Conservation (phyloP, 176 grass and related monocot species). For the Lolium rigidum region DNA sequence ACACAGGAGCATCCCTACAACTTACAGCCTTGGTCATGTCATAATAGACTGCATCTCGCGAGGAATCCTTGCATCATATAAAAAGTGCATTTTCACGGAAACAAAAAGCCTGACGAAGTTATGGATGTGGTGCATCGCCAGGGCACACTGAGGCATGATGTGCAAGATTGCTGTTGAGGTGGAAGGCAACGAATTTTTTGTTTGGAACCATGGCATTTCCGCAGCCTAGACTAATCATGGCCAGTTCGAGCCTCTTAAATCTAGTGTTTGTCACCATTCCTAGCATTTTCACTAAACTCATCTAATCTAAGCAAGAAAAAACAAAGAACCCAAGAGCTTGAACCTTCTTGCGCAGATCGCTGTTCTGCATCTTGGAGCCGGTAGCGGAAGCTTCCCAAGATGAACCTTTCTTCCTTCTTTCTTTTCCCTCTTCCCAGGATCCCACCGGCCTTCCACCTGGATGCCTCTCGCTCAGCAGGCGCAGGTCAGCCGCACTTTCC, state of each 20-base stretch:
- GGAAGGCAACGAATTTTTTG: not conserved
- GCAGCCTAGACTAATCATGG: not conserved
- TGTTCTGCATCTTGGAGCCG: conserved; percentile 40
- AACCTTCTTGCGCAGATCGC: conserved; percentile 45
- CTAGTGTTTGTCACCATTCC: not conserved
- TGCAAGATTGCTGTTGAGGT: not conserved
- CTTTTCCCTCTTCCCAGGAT: not conserved
- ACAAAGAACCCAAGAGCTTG: conserved; percentile 21
- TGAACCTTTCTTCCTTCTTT: not conserved
- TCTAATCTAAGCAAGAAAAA: not conserved
- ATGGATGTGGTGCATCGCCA: not conserved
- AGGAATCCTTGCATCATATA: not conserved
- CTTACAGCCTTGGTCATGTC: not conserved
- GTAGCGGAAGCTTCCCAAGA: conserved; percentile 10
- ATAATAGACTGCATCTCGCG: not conserved
- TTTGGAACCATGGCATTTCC: not conserved
- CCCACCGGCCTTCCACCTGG: not conserved
- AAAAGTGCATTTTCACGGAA: not conserved
- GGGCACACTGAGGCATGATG: not conserved
- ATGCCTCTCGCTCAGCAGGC: conserved; percentile 20
- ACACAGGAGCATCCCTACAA: not conserved
- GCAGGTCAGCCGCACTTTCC: conserved; percentile 50
- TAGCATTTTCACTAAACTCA: not conserved
- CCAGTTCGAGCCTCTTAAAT: not conserved
- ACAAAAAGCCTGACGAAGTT: not conserved